Evolutionary conservation across 805 yeast species (phyloP), one percentile per base, ranked within the genome.

Genomic region (Cyberlindnera nakhonratchasimensis): DNA sequence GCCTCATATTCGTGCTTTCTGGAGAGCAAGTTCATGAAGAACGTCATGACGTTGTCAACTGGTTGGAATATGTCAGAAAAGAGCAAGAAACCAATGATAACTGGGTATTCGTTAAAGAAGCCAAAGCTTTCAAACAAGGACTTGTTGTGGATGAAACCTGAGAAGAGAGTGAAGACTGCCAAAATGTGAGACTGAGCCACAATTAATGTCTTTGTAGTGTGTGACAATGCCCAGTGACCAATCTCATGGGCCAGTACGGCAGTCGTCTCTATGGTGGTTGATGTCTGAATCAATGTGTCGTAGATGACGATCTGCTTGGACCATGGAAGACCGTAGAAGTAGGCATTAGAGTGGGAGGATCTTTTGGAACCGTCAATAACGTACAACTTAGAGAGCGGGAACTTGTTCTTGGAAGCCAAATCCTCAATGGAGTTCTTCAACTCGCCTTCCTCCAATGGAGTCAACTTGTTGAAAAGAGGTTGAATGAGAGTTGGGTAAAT

Each of bases 171-270:
- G 62, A 90, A 86, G 33, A 80, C 72, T 20, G 77, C 56, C 52
- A 84, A 77, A 39, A 82, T 63, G 53, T 86, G 86, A 5, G 68
- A 61, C 64, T 87, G 90, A 35, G 79, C 70, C 48, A 82, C 74
- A 5, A 75, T 57, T 57, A 93, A 65, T 73, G 83, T 75, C 60
- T 80, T 81, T n/a, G 90, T 70, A 47, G 90, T 83, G 64, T 93
- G 99, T 45, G 84, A 80, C 62, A 85, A 74, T 55, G 83, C 82
- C 99, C 99, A 93, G 64, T 93, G 99, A 39, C 99, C 99, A 53
- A 93, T 83, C 69, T 93, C 99, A 61, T 93, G 99, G n/a, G 96
- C 98, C 51, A 91, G 72, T 1, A 93, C 96, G 39, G 98, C 97
- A 39, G 89, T 87, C 30, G 89, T 86, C 65, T 93, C 95, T 32